A percentile compares a stretch with the other conserved stretches of the same genome.
Conservation (phyloP, 2,329 filamentous ascomycete genomes). For the Didymella exigua region DNA sequence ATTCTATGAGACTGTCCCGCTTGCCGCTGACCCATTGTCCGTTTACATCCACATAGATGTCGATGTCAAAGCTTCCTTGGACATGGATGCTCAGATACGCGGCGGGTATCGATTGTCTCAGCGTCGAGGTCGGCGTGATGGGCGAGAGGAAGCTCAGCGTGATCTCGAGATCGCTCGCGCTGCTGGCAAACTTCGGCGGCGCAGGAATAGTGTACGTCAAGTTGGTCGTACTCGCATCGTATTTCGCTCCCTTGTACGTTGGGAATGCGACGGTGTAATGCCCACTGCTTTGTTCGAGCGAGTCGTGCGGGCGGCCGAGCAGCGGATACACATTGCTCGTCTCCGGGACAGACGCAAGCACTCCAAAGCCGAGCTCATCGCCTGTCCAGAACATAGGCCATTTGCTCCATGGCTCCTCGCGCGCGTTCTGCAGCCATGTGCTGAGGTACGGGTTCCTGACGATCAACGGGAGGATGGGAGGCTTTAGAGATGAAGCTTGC, state of each 20-base stretch:
- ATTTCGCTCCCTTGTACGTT: constrained; percentile 64
- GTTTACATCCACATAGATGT: constrained; percentile 56
- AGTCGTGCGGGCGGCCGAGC: constrained; percentile 70
- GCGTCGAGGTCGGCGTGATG: constrained; percentile 79
- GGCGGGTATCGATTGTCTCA: constrained; percentile 81
- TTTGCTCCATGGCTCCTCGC: constrained; percentile 76
- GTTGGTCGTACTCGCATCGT: constrained; percentile 74
- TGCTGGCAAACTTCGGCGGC: constrained; percentile 38
- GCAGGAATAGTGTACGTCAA: constrained; percentile 66
- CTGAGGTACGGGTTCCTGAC: constrained; percentile 59
- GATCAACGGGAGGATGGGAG: constrained; percentile 58
- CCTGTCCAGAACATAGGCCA: constrained; percentile 90
- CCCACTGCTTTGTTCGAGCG: constrained; percentile 52
- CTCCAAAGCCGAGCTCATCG: constrained; percentile 67
- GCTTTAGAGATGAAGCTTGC: constrained; percentile 60
- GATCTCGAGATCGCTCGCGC: constrained; percentile 57
- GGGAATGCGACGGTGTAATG: constrained; percentile 65
- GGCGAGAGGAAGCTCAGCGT: constrained; percentile 74
- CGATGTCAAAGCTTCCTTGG: constrained; percentile 63
- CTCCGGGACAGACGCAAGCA: constrained; percentile 66
- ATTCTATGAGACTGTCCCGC: constrained; percentile 69
- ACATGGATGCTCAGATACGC: constrained; percentile 76
- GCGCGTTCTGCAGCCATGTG: constrained; percentile 66
- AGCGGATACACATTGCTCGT: constrained; percentile 67
- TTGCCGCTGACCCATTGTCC: constrained; percentile 82